phyloP scores from a whole-genome alignment of 345 rosid species.

The Gossypioides kirkii region DNA sequence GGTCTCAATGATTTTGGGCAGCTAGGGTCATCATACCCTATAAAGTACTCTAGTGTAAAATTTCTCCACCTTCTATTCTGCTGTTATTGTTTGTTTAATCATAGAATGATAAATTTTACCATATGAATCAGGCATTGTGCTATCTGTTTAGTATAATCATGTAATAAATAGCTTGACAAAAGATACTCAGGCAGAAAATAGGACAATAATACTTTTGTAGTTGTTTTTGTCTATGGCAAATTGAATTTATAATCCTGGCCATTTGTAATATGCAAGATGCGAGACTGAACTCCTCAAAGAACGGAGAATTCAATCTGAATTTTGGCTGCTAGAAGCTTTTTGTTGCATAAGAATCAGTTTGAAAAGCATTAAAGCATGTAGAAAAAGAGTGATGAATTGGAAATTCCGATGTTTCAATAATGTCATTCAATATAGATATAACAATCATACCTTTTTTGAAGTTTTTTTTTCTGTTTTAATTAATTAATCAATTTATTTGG shows the following conservation, averaged over 20 bases:
- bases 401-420: not conserved
- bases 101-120: not conserved
- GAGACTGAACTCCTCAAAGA: not conserved
- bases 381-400: not conserved
- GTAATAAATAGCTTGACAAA: not conserved
- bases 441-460: not conserved
- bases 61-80: conserved; percentile 2
- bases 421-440: not conserved
- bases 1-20: conserved; percentile 93
- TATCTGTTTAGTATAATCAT: not conserved
- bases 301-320: not conserved
- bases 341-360: not conserved
- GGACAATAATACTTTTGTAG: not conserved
- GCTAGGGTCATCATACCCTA: conserved; percentile 52
- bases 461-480: not conserved
- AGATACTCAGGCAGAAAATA: not conserved
- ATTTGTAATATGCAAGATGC: not conserved
- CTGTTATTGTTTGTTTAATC: not conserved
- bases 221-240: not conserved
- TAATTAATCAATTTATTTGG: not conserved
- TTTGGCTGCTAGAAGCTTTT: not conserved
- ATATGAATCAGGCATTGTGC: not conserved
- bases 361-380: not conserved
- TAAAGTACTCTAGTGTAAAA: conserved; percentile 50
- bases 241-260: not conserved